Conservation (phyloP, 768 basidiomycete genomes). For the Leccinellum albellum region DNA sequence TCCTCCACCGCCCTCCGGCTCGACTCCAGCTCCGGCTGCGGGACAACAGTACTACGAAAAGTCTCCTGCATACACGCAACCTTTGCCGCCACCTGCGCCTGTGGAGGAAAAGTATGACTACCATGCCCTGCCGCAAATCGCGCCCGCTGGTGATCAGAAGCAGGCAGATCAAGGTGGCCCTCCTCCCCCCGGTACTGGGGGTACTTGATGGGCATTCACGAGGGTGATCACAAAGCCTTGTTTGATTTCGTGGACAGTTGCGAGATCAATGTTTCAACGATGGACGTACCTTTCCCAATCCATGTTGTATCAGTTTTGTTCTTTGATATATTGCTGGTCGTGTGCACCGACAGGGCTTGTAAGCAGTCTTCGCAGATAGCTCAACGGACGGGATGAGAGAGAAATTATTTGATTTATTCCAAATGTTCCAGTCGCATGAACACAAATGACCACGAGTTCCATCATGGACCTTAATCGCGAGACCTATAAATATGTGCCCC, state of each 20-base stretch:
- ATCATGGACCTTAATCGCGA: background rate
- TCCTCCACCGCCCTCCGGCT: background rate
- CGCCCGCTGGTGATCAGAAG: slow-evolving; percentile 8
- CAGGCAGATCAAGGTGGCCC: background rate
- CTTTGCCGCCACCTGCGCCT: background rate
- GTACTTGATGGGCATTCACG: background rate
- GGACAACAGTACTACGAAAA: background rate
- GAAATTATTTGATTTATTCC: background rate
- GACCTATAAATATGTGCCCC: too few species aligned
- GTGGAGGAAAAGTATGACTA: background rate
- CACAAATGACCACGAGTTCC: too few species aligned
- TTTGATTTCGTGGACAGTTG: background rate
- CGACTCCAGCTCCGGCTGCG: background rate
- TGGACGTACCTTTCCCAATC: background rate
- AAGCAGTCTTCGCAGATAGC: background rate
- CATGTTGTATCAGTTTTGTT: background rate
- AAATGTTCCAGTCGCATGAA: background rate
- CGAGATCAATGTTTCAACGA: background rate
- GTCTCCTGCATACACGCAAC: background rate
- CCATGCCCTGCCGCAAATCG: background rate
- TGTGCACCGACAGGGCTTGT: background rate
- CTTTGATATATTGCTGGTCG: background rate
- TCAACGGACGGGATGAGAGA: too few species aligned
- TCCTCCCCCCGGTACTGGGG: background rate
- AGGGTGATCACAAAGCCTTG: background rate